Evolutionary conservation across 2,329 filamentous ascomycete species (phyloP), one percentile per base, ranked within the genome.

Genomic region (Cercospora citrullina): DNA sequence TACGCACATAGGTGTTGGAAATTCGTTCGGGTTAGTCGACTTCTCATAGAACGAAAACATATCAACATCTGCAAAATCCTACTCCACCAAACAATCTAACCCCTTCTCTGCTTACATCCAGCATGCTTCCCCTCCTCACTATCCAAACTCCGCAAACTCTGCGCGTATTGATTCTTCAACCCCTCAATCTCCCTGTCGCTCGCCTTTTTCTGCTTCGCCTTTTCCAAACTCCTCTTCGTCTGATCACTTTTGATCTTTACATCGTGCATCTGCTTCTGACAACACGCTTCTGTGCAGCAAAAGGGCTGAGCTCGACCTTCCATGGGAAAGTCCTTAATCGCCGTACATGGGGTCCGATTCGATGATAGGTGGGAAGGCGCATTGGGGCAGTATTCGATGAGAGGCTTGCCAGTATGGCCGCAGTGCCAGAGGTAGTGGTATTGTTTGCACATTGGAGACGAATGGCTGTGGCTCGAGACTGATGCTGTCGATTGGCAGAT

Each of bases 221-320:
- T 64, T 42, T 68, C 66, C 7, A 64, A 23, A 28, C 42, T 57
- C 16, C 66, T 57, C 31, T 68, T 68, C n/a, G 45, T 60, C 14
- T 63, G 48, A 61, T 68, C 66, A 45, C 30, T 48, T 16, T 58
- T 57, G 3, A 60, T 26, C 26, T 68, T 68, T 1, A 60, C 53
- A 3, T 64, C 66, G 5, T 59, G 55, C 14, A 64, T 7, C 23
- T 63, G 16, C 6, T 64, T 57, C 42, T 64, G 61, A 21, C 66
- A 68, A 30, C 66, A 68, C 23, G 53, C 33, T 10, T 42, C 30
- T 23, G 55, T 64, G 60, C 66, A 64, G n/a, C 66, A 68, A 5
- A 23, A 64, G 5, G 21, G 8, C 26, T 55, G 59, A 7, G 53
- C 28, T 1, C 48, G 48, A 9, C 65, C 65, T 31, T 67, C 65